Evolutionary conservation across 2,329 filamentous ascomycete species (phyloP).

Genomic region (Penicillium concentricum): DNA sequence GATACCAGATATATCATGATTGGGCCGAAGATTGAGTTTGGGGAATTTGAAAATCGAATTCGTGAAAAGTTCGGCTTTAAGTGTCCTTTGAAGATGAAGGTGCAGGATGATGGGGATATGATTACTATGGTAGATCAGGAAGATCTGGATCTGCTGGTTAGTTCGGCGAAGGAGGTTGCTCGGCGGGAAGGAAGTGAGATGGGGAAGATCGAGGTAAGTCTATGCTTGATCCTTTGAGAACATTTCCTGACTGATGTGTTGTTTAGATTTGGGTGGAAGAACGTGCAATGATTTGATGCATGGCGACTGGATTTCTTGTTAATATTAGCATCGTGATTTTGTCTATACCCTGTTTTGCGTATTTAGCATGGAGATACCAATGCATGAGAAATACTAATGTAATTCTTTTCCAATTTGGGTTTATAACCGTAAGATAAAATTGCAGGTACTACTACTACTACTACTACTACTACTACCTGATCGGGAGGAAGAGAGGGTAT

Average conservation of each 20-base stretch:
- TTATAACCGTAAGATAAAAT: too few species aligned
- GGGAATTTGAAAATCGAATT: constrained; percentile 75
- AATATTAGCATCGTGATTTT: constrained; percentile 12
- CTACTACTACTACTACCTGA: too few species aligned
- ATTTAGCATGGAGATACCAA: constrained; percentile 5
- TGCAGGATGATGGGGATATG: constrained; percentile 91
- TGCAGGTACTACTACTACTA: too few species aligned
- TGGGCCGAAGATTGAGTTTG: constrained; percentile 67
- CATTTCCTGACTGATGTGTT: neutral
- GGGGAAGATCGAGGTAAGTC: constrained; percentile 90
- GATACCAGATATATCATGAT: constrained; percentile 95
- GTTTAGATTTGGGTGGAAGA: constrained; percentile 48
- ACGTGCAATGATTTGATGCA: constrained; percentile 26
- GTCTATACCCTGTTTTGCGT: constrained; percentile 20
- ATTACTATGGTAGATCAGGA: constrained; percentile 97
- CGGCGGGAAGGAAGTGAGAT: constrained; percentile 74
- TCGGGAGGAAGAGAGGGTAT: too few species aligned
- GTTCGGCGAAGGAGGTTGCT: constrained; percentile 65
- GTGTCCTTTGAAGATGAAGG: constrained; percentile 69
- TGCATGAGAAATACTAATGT: neutral
- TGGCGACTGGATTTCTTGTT: constrained; percentile 3
- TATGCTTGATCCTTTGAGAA: neutral
- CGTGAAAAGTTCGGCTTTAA: constrained; percentile 79
- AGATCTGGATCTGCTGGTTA: constrained; percentile 85
- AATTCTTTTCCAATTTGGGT: neutral